Conservation (phyloP, 1,284 basidiomycete genomes). For the Fistulina hepatica region DNA sequence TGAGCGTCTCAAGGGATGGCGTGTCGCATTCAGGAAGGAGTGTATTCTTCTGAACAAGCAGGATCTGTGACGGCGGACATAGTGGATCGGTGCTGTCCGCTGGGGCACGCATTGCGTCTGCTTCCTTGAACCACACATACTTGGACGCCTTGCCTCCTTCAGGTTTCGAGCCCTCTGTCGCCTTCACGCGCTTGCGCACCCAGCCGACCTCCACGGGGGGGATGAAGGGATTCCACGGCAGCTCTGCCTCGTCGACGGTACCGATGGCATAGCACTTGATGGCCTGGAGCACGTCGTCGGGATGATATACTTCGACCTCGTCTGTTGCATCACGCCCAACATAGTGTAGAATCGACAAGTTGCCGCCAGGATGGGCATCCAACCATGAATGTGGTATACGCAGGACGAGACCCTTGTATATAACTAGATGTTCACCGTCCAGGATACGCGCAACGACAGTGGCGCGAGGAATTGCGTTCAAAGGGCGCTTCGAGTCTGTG, state of each 20-base stretch:
- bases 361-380: slow-evolving; percentile 79
- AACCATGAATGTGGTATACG: slow-evolving; percentile 82
- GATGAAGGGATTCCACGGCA: slow-evolving; percentile 71
- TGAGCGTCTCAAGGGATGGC: slow-evolving; percentile 33
- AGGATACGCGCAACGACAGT: slow-evolving; percentile 61
- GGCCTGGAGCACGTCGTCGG: slow-evolving; percentile 48
- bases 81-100: slow-evolving; percentile 21
- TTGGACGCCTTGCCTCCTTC: slow-evolving; percentile 34
- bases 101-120: slow-evolving; percentile 31
- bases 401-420: slow-evolving; percentile 71
- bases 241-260: slow-evolving; percentile 45
- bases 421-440: slow-evolving; percentile 68
- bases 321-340: slow-evolving; percentile 92
- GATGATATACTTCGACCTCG: slow-evolving; percentile 92
- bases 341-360: slow-evolving; percentile 88
- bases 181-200: slow-evolving; percentile 37
- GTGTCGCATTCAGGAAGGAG: slow-evolving; percentile 33
- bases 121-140: slow-evolving; percentile 52
- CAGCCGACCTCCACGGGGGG: slow-evolving; percentile 88
- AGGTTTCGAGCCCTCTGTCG: too few relatives aligned
- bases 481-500: neutral
- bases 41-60: slow-evolving; percentile 40
- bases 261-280: slow-evolving; percentile 73
- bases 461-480: slow-evolving; percentile 28
- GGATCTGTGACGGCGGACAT: slow-evolving; percentile 43